Evolutionary conservation across 2,329 filamentous ascomycete species (phyloP), one percentile per base, ranked within the genome.

Genomic region (Colletotrichum tofieldiae): DNA sequence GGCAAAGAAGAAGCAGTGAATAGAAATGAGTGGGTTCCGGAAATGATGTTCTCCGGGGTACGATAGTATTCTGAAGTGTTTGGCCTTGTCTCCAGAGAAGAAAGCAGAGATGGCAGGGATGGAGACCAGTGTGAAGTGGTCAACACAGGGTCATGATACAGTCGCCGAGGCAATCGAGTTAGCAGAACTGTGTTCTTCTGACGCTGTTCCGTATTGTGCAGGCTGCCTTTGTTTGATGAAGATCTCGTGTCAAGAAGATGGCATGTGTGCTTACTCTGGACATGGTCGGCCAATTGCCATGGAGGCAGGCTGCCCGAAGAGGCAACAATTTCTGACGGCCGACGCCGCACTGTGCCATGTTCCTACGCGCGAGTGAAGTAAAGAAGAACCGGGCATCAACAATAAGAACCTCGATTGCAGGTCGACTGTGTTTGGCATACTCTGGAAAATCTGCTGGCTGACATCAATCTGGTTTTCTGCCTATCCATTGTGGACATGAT

Each of bases 1-100:
- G 7, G n/a, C 29, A 20, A 68, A 61, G 51, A 75, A 75, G 37
- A 49, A 32, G 32, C 47, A 63, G 11, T 74, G 56, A 14, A 14
- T 12, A 12, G 29, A n/a, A 16, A 11, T 6, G 32, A 18, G 18
- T 20, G 9, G 29, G 18, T 51, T 32, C 5, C 12, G 35, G 12
- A 39, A 23, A 6, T 11, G 12, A 23, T 37, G 12, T 26, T 8
- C 11, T 23, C 52, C 20, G 11, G 32, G 32, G 37, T 23, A 32
- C 20, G 1, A 23, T 12, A 6, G 20, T 56, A 4, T 39, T 56
- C 54, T 16, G 14, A 26, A 14, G n/a, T 26, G 35, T 23, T 20
- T 55, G 32, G 7, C 11, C 20, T 55, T 55, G 54, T 56, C n/a
- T 56, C n/a, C 12, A 6, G 6, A 56, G 20, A 56, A 37, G 20